phyloP scores from a whole-genome alignment of 257 asterid species.

The Catharanthus roseus region DNA sequence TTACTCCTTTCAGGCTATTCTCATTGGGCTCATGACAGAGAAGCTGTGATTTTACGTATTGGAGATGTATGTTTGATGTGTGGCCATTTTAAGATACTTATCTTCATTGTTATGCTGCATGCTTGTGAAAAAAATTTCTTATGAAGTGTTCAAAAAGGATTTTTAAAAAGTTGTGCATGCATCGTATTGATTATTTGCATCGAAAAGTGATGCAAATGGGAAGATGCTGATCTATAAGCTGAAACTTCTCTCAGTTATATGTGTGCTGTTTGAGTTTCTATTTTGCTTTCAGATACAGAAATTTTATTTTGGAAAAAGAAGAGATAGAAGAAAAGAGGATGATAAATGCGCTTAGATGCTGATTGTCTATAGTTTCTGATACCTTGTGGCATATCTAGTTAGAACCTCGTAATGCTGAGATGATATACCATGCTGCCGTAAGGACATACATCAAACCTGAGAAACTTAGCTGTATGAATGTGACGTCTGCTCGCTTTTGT shows the following conservation, averaged over 20 bases:
- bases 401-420: neutral
- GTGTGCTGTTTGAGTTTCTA: neutral
- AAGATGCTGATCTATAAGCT: neutral
- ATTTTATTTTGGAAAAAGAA: neutral
- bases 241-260: neutral
- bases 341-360: neutral
- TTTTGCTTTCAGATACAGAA: neutral
- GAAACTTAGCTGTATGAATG: neutral
- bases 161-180: neutral
- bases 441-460: neutral
- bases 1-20: conserved; percentile 45
- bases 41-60: conserved; percentile 60
- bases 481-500: neutral
- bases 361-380: neutral
- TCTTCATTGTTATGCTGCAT: conserved; percentile 11
- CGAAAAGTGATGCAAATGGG: neutral
- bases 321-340: neutral
- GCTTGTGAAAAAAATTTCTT: neutral
- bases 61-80: conserved; percentile 59
- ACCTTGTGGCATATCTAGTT: neutral
- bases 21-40: conserved; percentile 59
- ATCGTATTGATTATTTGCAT: neutral
- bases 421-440: neutral
- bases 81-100: conserved; percentile 5
- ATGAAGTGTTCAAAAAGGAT: neutral